Base-by-base conservation (phyloP, 2,329 filamentous ascomycete genomes). In the Exserohilum rostratum region DNA sequence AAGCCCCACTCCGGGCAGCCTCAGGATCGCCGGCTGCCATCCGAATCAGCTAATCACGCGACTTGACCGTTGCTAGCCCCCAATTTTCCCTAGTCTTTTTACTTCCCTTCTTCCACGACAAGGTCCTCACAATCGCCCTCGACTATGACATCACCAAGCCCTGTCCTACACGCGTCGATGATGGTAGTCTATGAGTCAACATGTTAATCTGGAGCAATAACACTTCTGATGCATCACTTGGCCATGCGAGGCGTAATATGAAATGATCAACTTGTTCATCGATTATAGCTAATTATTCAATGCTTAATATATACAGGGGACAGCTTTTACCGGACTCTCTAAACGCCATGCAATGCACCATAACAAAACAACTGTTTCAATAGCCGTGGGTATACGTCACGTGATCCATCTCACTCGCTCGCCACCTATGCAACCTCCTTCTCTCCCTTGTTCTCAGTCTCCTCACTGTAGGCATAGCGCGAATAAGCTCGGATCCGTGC, bases 391-490 rank as follows among this genome's bases (percentile, higher is more conserved):
- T 7, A 38, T 22, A 38, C 46, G 42, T 40, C 27, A 45, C 50
- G 42, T 65, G 42, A 46, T 46, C n/a, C 27, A 20, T 13, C 30
- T 25, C 33, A 9, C n/a, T 25, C 15, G 6, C 17, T 38, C 12
- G 20, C 31, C 38, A 11, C 38, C 54, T 50, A 69, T 31, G 49
- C 62, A 25, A 44, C 45, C 57, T 66, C 53, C 50, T 69, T 69
- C 61, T 68, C 60, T 3, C 50, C 65, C 40, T 62, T 57, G 37
- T 67, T 70, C 68, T 85, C 82, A 49, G 84, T 81, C 40, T 85
- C 82, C 12, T 80, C 80, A 18, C 75, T 74, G 62, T 90, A 96
- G 0, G 91, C 91, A 69, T 86, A 96, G 73, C 85, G 88, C 67
- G 87, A 90, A 54, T 82, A 79, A 50, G 78, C 79, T 5, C 91